Evolutionary conservation across 305 asterid species (phyloP), one percentile per base, ranked within the genome.

Genomic region (Solanum chacoense): DNA sequence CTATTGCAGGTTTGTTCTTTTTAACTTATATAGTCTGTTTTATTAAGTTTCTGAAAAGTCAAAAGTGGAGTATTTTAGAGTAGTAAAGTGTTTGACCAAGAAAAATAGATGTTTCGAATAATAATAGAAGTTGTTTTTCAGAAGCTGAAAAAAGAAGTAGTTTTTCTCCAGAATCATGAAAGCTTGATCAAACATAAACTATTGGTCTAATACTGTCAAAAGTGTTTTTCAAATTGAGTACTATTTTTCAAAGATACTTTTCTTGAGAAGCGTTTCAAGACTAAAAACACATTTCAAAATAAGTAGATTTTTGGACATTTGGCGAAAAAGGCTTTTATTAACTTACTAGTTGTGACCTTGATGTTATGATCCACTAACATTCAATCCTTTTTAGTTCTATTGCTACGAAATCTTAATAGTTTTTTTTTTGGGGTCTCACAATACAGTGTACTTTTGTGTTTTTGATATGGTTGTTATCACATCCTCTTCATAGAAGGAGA

Each of bases 1-100:
- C 90, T 92, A 45, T 85, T 93, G 55, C 93, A 92, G 93, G 95
- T 91, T 73, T n/a, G 85, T 89, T 71, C 11, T 8, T 37, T 37
- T 22, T 7, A 26, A 35, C 84, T 76, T 76, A 8, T 11, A 18
- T 7, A n/a, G 35, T 32, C 7, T 32, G 26, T 74, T 74, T 0
- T 8, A 0, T 18, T 73, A 74, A 74, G 38, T 4, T 74, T 32
- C 0, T 74, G 8, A 0, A 4, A 31, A 73, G 18, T 11, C 81
- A 75, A 34, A 75, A 75, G 13, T 34, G 28, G 4, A 10, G 13
- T 34, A 34, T 16, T 75, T 75, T 75, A 34, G 16, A 75, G n/a
- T 50, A 45, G 1, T 45, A 0, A 50, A 50, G 14, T 34, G 40
- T 73, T 73, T 73, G 40, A 11, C 34, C 20, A 26, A 26, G 29